Percentiles rank a stretch among this genome's conserved stretches.
phyloP scores from a whole-genome alignment of 768 basidiomycete species.

The Flagelloscypha sp. region DNA sequence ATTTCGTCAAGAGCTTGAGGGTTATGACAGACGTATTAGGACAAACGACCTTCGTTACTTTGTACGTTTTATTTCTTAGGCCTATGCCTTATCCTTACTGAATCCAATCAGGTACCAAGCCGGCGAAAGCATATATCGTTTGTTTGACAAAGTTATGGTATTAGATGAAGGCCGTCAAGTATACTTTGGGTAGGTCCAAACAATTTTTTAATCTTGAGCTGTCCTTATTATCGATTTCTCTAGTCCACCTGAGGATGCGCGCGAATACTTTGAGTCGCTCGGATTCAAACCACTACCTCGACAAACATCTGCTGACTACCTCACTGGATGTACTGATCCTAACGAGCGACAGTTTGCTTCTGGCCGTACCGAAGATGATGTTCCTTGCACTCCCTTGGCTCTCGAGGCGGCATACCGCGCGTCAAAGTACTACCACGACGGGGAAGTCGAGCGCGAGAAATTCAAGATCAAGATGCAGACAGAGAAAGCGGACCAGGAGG shows the following conservation, averaged over 20 bases:
- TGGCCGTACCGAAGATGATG: constrained; percentile 48
- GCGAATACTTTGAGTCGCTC: constrained; percentile 67
- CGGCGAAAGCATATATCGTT: constrained; percentile 55
- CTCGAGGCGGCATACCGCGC: constrained; percentile 55
- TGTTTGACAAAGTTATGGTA: constrained; percentile 86
- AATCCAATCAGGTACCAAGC: constrained; percentile 55
- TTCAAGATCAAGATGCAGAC: constrained; percentile 50
- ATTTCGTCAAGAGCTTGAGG: constrained; percentile 72
- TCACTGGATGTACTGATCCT: constrained; percentile 76
- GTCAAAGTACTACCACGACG: constrained; percentile 36
- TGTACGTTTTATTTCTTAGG: constrained; percentile 32
- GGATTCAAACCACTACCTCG: constrained; percentile 71
- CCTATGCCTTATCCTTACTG: neutral
- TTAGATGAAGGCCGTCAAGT: constrained; percentile 76
- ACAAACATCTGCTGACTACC: constrained; percentile 80
- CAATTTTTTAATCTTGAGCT: no score
- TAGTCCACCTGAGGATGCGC: constrained; percentile 64
- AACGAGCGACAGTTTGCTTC: constrained; percentile 77
- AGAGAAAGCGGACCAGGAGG: constrained; percentile 60
- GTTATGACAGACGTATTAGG: constrained; percentile 79
- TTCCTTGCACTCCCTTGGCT: constrained; percentile 54
- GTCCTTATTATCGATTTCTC: no score
- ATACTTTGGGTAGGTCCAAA: no score
- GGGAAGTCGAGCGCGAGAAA: constrained; percentile 42
- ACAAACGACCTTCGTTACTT: constrained; percentile 71